Base-by-base conservation (phyloP, 2,329 filamentous ascomycete species). In the Pseudogymnoascus sp. region DNA sequence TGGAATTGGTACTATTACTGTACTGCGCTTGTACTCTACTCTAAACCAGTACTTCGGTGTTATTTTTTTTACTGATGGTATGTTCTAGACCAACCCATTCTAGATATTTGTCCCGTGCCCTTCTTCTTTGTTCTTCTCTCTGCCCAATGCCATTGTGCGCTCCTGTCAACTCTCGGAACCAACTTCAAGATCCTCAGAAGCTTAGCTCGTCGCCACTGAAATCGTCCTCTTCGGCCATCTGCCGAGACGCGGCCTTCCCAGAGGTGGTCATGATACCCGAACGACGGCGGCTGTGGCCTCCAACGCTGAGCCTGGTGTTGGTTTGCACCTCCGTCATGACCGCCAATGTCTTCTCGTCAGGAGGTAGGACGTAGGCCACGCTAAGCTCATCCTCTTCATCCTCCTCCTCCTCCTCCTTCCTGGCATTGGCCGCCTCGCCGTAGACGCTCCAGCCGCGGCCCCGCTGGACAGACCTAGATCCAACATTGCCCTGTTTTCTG, bases 391-490 rank as follows among this genome's bases (percentile, higher is more conserved):
- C 50, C 50, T 57, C 50, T 15, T 57, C 50, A 31, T 57, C 47
- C 5, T n/a, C 33, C 33, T 33, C 50, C 10, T 15, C 28, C 28
- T n/a, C 15, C 4, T 3, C 50, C 17, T 13, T 57, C 26, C 15
- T 33, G 28, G 50, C 23, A 50, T 50, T 26, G n/a, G n/a, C 21
- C n/a, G 28, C 10, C 50, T 57, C 50, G 10, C 50, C 50, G 26
- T 57, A 57, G 50, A 57, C 50, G 50, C 50, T 57, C 50, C 50
- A 57, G n/a, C 50, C n/a, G 50, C 28, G 26, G 26, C 50, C 50
- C 5, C 33, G 26, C 21, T 33, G 50, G 28, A 7, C 50, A 33
- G 50, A 33, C 26, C 26, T 28, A 57, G 28, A 19, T 11, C 50
- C 50, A 57, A 11, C 44, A 10, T 28, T 50, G 13, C 44, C 44